Conservation (phyloP, 768 basidiomycete species). For the Trametes maxima region DNA sequence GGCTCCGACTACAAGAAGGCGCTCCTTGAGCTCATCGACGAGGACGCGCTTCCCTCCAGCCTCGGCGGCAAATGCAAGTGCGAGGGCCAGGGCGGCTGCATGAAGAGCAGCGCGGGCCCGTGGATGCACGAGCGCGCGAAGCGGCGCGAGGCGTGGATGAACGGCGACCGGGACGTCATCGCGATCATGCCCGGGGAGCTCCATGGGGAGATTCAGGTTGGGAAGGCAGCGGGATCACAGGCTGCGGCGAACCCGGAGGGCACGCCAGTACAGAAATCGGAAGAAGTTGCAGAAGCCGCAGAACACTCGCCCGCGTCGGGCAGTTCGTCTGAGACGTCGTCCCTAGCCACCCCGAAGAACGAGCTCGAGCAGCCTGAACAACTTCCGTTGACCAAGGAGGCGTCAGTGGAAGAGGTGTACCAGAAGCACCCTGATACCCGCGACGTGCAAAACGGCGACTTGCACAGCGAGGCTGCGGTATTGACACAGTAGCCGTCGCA, state of each 20-base stretch:
- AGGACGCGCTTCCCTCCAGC: slow-evolving; percentile 58
- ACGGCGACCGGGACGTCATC: slow-evolving; percentile 28
- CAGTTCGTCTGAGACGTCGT: slow-evolving; percentile 16
- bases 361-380: neutral
- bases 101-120: slow-evolving; percentile 64
- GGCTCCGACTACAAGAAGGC: slow-evolving; percentile 59
- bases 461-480: slow-evolving; percentile 13
- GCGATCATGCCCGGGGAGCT: slow-evolving; percentile 24
- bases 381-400: neutral
- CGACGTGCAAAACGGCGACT: slow-evolving; percentile 19
- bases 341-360: slow-evolving; percentile 12
- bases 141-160: slow-evolving; percentile 34
- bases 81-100: slow-evolving; percentile 55
- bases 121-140: slow-evolving; percentile 60
- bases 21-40: slow-evolving; percentile 61
- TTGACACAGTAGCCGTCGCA: neutral
- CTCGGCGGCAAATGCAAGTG: slow-evolving; percentile 74
- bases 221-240: neutral
- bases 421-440: slow-evolving; percentile 24
- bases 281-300: neutral
- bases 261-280: neutral
- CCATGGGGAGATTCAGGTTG: slow-evolving; percentile 1
- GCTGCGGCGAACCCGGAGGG: slow-evolving; percentile 2
- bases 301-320: neutral
- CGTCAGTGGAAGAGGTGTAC: slow-evolving; percentile 14